Evolutionary conservation across 2,329 filamentous ascomycete species (phyloP).

Genomic region (Thermoascus crustaceus): DNA sequence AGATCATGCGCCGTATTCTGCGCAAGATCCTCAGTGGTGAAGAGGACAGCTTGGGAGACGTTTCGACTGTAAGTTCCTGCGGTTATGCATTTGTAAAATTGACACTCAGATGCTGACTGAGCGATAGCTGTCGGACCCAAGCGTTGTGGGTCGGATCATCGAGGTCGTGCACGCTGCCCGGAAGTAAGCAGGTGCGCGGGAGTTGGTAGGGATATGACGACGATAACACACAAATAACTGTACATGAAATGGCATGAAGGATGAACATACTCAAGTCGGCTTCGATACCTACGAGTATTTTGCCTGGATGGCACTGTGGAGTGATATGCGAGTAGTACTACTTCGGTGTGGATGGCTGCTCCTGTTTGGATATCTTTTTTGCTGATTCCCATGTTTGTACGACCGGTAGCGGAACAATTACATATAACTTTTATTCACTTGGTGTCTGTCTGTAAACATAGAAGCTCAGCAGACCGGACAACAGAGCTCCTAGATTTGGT

Average conservation of each 20-base stretch:
- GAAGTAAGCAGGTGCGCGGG: slow-evolving; percentile 26
- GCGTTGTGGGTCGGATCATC: slow-evolving; percentile 85
- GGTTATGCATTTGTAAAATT: slow-evolving; percentile 7
- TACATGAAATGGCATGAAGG: background rate
- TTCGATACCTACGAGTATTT: slow-evolving; percentile 1
- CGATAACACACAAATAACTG: background rate
- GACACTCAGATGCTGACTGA: slow-evolving; percentile 7
- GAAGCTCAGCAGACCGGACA: too few species aligned
- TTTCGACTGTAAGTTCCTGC: slow-evolving; percentile 62
- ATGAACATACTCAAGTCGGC: background rate
- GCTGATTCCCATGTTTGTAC: slow-evolving; percentile 2
- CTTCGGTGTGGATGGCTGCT: background rate
- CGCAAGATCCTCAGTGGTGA: slow-evolving; percentile 96
- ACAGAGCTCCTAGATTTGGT: too few species aligned
- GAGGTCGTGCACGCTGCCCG: slow-evolving; percentile 56
- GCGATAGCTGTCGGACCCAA: slow-evolving; percentile 73
- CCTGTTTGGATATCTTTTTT: slow-evolving; percentile 1
- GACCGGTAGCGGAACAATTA: too few species aligned
- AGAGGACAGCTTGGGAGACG: slow-evolving; percentile 94
- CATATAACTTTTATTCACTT: background rate
- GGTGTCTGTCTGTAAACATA: too few species aligned
- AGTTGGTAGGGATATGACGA: background rate
- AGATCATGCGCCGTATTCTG: slow-evolving; percentile 97
- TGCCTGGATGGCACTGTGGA: background rate
- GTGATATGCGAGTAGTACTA: background rate